Evolutionary conservation across 331 rosid genomes (phyloP).

Genomic region (Stylosanthes scabra): DNA sequence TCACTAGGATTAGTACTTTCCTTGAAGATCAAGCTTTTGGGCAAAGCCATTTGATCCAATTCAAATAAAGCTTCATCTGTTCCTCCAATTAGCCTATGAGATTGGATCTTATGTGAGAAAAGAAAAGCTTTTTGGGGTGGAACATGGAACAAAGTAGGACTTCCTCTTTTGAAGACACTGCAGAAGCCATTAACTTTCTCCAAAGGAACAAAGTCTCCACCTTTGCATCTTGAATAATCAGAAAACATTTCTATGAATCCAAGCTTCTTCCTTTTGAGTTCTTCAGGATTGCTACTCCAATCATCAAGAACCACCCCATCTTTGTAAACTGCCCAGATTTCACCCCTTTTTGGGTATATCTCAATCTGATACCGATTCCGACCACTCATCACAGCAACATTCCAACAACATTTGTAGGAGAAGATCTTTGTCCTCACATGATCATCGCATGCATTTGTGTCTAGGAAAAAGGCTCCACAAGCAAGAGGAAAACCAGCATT

Average conservation of each 20-base stretch:
- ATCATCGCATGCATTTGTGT: slow-evolving; percentile 1
- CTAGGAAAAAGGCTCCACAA: slow-evolving; percentile 35
- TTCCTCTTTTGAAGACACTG: slow-evolving; percentile 5
- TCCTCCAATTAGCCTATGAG: neutral
- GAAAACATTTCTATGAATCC: slow-evolving; percentile 36
- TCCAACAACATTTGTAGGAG: slow-evolving; percentile 33
- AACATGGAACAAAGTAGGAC: neutral
- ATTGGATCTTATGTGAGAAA: slow-evolving; percentile 12
- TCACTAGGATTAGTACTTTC: slow-evolving; percentile 1
- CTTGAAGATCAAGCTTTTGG: neutral
- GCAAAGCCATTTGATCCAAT: slow-evolving; percentile 12
- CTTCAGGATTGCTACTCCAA: slow-evolving; percentile 17
- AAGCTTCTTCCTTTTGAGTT: slow-evolving; percentile 4
- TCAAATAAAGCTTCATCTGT: slow-evolving; percentile 5
- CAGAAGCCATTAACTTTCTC: slow-evolving; percentile 32
- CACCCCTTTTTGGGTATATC: slow-evolving; percentile 42
- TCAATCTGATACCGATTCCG: slow-evolving; percentile 2
- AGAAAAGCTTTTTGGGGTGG: neutral
- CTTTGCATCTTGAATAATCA: slow-evolving; percentile 37
- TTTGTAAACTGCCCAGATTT: slow-evolving; percentile 43
- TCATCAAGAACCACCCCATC: slow-evolving; percentile 27
- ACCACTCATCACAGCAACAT: neutral
- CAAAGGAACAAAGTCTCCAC: slow-evolving; percentile 23
- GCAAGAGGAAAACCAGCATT: slow-evolving; percentile 45
- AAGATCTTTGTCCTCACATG: neutral